Conservation (phyloP, 352 stramenopile genomes). For the Pythium dissotocum region DNA sequence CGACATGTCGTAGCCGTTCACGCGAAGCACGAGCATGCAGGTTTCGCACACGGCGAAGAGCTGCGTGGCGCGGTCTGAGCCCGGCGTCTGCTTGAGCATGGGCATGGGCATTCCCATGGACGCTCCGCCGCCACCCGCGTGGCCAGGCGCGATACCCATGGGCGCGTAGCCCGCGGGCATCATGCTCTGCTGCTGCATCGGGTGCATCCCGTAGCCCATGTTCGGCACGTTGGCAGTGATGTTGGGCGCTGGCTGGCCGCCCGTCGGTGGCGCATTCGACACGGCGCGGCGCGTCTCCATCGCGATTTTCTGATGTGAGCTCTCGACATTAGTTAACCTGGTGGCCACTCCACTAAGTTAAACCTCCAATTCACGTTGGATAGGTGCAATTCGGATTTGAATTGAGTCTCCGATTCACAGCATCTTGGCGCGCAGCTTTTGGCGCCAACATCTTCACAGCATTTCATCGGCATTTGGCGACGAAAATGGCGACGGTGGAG, state of each 20-base stretch:
- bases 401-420: conserved; percentile 1
- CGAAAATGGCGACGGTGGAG: not conserved
- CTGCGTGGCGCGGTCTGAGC: conserved; percentile 50
- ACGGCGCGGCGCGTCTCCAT: conserved; percentile 23
- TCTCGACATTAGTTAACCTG: conserved; percentile 9
- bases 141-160: not conserved
- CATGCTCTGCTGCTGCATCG: conserved; percentile 25
- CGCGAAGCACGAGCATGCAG: conserved; percentile 67
- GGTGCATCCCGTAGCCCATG: conserved; percentile 28
- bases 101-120: conserved; percentile 25
- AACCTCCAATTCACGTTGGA: conserved; percentile 8
- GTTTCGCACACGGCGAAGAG: conserved; percentile 73
- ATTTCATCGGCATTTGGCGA: not conserved
- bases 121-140: not conserved
- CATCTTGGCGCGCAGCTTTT: conserved; percentile 24
- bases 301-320: not conserved
- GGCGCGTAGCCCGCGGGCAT: conserved; percentile 18
- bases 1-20: conserved; percentile 77
- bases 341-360: not conserved
- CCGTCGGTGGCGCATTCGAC: conserved; percentile 2
- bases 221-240: not conserved
- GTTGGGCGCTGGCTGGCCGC: conserved; percentile 3
- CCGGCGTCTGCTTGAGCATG: conserved; percentile 9
- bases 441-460: conserved; percentile 19
- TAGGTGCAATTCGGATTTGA: conserved; percentile 1